Percentiles rank a stretch among this genome's conserved stretches.
Conservation (phyloP, 345 rosid species). For the Dipteronia sinensis region DNA sequence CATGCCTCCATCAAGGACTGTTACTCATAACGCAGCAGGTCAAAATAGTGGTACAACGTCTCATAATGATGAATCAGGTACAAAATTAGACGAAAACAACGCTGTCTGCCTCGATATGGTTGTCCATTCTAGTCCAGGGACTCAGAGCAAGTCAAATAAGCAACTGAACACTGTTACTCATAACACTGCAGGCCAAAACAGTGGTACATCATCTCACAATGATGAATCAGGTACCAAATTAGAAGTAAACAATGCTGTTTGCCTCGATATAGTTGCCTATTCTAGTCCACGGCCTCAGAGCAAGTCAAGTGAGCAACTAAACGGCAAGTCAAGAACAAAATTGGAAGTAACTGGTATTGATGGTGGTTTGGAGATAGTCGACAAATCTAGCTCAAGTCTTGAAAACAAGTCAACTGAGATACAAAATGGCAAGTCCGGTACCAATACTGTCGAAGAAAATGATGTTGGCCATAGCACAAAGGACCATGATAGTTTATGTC, state of each 20-base stretch:
- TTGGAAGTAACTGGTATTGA: conserved; percentile 25
- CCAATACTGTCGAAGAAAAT: conserved; percentile 28
- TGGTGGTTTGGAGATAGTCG: conserved; percentile 17
- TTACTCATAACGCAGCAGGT: conserved; percentile 51
- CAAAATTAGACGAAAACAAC: conserved; percentile 40
- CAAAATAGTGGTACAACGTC: conserved; percentile 23
- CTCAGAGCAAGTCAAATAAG: conserved; percentile 36
- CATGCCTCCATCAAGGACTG: conserved; percentile 74
- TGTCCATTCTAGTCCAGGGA: conserved; percentile 31
- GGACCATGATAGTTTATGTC: conserved; percentile 5
- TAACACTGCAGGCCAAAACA: conserved; percentile 36
- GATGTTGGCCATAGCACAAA: conserved; percentile 13
- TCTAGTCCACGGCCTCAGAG: conserved; percentile 30
- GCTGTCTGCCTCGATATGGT: conserved; percentile 26
- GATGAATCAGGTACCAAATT: conserved; percentile 37
- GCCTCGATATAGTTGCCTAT: conserved; percentile 28
- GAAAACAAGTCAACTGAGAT: conserved; percentile 31
- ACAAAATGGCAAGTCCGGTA: conserved; percentile 28
- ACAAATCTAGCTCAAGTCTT: conserved; percentile 8
- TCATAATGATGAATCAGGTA: conserved; percentile 32
- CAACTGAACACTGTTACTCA: conserved; percentile 53
- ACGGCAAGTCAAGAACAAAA: conserved; percentile 29
- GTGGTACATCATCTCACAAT: conserved; percentile 25
- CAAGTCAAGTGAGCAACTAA: conserved; percentile 37
- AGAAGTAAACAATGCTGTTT: conserved; percentile 33